These are phyloP conservation scores for Paxillus involutus DNA, from an alignment of 768 basidiomycete genomes.

Conservation along the genomic window DNA sequence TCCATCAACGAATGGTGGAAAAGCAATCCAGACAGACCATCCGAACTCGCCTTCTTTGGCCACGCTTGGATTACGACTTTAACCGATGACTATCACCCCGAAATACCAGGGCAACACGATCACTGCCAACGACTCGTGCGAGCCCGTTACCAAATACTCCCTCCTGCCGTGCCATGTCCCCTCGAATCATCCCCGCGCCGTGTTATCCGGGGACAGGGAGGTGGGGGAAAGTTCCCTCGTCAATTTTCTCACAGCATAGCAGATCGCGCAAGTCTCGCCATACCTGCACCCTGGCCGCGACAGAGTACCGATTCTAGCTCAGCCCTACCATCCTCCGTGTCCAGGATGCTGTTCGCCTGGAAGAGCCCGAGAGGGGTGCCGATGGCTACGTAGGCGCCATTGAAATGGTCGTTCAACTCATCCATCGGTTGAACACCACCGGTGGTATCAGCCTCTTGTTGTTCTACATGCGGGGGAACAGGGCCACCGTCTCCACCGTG, in stretches of 20 bases:
- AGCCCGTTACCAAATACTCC: conserved; percentile 21
- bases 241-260: conserved; percentile 38
- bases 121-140: conserved; percentile 23
- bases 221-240: conserved; percentile 32
- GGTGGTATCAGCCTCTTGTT: conserved; percentile 29
- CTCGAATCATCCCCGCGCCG: conserved; percentile 26
- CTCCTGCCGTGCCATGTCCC: conserved; percentile 20
- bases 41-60: conserved; percentile 8
- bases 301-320: conserved; percentile 25
- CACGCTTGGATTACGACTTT: conserved; percentile 26
- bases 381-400: conserved; percentile 26
- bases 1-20: too few relatives aligned
- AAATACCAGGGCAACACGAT: conserved; percentile 17
- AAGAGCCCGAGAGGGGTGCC: conserved; percentile 23
- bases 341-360: conserved; percentile 35
- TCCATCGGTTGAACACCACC: conserved; percentile 25
- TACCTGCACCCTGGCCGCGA: conserved; percentile 32
- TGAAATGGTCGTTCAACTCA: conserved; percentile 28
- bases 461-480: conserved; percentile 32
- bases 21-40: conserved; percentile 11
- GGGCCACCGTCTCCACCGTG: conserved; percentile 24
- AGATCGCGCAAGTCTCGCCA: conserved; percentile 23
- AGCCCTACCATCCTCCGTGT: conserved; percentile 20
- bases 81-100: conserved; percentile 11
- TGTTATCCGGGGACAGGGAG: conserved; percentile 44